These are phyloP conservation scores for Ascochyta koolunga DNA, from an alignment of 2,329 filamentous ascomycete species.

Conservation along the genomic window DNA sequence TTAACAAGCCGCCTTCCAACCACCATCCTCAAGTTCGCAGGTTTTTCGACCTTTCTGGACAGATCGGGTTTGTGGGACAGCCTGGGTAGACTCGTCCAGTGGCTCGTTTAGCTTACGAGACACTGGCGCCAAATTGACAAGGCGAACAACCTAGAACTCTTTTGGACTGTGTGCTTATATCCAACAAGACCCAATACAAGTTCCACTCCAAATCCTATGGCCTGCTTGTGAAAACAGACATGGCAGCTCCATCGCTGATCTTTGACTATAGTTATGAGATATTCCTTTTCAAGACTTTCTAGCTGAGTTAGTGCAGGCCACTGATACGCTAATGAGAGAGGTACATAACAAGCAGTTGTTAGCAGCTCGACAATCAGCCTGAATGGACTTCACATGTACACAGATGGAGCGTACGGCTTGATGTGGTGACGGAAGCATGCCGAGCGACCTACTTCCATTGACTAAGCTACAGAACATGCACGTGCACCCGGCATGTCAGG, in stretches of 20 bases:
- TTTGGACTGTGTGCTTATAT: not conserved
- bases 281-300: not conserved
- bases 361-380: not conserved
- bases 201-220: not conserved
- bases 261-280: not conserved
- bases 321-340: not conserved
- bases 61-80: no score
- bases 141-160: not conserved
- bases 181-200: not conserved
- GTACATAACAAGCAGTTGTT: no score
- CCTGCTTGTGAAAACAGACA: not conserved
- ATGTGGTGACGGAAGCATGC: not conserved
- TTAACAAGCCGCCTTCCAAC: not conserved
- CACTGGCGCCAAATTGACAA: no score
- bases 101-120: no score
- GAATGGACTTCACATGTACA: not conserved
- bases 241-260: not conserved
- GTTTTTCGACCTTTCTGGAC: no score
- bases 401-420: not conserved
- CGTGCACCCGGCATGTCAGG: constrained; percentile 3
- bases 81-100: no score
- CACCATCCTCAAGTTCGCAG: not conserved
- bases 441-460: not conserved
- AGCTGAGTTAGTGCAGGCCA: not conserved
- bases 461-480: not conserved